A percentile compares a stretch with the other conserved stretches of the same genome.
Conservation (phyloP, 305 asterid genomes). For the Fraxinus dipetala region DNA sequence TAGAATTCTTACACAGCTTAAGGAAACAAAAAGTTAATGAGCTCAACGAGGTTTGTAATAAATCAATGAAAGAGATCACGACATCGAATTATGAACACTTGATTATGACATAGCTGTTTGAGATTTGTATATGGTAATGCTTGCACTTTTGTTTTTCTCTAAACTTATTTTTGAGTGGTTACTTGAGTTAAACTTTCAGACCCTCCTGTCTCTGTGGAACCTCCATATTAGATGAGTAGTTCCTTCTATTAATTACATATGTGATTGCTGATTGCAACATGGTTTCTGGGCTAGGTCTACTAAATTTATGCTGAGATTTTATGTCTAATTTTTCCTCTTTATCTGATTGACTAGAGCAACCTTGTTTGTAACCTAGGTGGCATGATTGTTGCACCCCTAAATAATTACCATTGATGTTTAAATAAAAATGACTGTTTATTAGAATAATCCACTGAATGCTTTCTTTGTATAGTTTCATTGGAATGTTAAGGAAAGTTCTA, state of each 20-base stretch:
- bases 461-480: not conserved
- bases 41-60: slow-evolving; percentile 65
- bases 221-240: slow-evolving; percentile 4
- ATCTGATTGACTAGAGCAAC: not conserved
- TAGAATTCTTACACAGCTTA: slow-evolving; percentile 66
- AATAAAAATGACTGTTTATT: not conserved
- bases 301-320: not conserved
- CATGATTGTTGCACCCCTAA: not conserved
- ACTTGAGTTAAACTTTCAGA: not conserved
- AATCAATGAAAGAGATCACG: not conserved
- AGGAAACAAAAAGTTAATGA: slow-evolving; percentile 68
- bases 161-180: slow-evolving; percentile 9
- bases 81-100: not conserved
- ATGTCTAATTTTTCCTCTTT: not conserved
- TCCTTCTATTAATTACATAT: not conserved
- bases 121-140: not conserved
- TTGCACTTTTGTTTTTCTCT: not conserved
- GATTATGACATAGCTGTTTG: slow-evolving; percentile 17
- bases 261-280: not conserved
- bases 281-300: not conserved
- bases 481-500: not conserved
- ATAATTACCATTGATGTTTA: not conserved
- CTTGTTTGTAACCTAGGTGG: not conserved
- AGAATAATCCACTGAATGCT: not conserved
- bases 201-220: slow-evolving; percentile 8